phyloP scores from a whole-genome alignment of 306 rosid species.

The Ormosia emarginata region DNA sequence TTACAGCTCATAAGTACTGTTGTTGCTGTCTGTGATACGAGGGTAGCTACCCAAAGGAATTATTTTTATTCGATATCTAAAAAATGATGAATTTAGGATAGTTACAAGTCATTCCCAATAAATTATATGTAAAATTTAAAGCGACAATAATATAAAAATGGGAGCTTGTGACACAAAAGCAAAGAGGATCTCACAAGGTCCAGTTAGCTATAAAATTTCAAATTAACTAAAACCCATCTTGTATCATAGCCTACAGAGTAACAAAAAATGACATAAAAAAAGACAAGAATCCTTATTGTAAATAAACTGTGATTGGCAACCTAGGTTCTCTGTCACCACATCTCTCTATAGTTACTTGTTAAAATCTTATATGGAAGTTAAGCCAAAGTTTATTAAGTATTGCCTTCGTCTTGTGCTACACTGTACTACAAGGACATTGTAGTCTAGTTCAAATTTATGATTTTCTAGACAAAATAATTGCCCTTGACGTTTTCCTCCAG shows the following conservation, averaged over 20 bases:
- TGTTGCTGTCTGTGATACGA: conserved; percentile 76
- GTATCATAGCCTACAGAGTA: neutral
- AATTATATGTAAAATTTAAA: neutral
- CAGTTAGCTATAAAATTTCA: conserved; percentile 1
- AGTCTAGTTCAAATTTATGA: neutral
- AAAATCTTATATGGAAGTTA: neutral
- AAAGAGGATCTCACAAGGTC: conserved; percentile 10
- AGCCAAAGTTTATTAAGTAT: neutral
- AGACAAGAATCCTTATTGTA: neutral
- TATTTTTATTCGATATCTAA: conserved; percentile 86
- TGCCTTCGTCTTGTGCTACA: neutral
- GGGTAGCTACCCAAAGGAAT: conserved; percentile 98
- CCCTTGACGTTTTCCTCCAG: neutral
- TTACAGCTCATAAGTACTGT: conserved; percentile 81
- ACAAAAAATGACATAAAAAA: neutral
- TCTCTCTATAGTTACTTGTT: neutral
- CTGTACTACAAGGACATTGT: neutral
- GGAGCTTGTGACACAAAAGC: neutral
- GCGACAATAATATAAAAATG: conserved; percentile 8
- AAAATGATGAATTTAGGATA: conserved; percentile 42
- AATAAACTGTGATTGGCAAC: neutral
- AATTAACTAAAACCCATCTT: neutral
- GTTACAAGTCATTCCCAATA: neutral
- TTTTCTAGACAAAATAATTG: conserved; percentile 11
- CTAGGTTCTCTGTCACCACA: neutral